phyloP scores from a whole-genome alignment of 1,284 basidiomycete species.

The Paramarasmius palmivorus region DNA sequence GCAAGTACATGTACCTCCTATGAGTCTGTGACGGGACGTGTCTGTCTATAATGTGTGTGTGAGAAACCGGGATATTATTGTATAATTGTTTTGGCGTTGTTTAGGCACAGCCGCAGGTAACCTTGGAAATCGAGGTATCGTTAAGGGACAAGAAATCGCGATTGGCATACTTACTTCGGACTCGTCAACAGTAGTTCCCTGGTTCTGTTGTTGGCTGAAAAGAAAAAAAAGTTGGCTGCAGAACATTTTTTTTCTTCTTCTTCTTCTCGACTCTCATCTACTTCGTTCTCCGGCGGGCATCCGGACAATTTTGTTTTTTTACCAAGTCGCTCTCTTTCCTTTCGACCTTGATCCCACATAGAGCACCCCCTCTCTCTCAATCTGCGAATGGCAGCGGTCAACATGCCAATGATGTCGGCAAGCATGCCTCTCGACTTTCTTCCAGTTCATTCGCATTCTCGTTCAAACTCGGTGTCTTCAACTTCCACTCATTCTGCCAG shows the following conservation, averaged over 20 bases:
- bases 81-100: neutral
- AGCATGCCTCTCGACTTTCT: conserved; percentile 71
- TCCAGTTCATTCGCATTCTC: conserved; percentile 64
- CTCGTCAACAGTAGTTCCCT: neutral
- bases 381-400: conserved; percentile 65
- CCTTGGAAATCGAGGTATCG: conserved; percentile 3
- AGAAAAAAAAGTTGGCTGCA: too few relatives aligned
- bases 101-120: conserved; percentile 4
- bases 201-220: neutral
- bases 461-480: conserved; percentile 76
- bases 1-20: conserved; percentile 70
- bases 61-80: neutral
- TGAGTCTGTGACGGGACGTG: neutral
- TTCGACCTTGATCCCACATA: conserved; percentile 13
- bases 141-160: neutral
- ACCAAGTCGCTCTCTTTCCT: conserved; percentile 22
- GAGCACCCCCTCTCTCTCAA: conserved; percentile 23
- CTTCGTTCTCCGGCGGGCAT: conserved; percentile 27
- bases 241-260: conserved; percentile 18
- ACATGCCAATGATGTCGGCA: conserved; percentile 68
- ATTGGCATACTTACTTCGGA: neutral
- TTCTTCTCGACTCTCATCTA: conserved; percentile 6
- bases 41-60: too few relatives aligned
- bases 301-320: conserved; percentile 19
- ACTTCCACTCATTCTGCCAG: conserved; percentile 67